Base-by-base conservation (phyloP, 108 stramenopile species). In the Phaeodactylum tricornutum region DNA sequence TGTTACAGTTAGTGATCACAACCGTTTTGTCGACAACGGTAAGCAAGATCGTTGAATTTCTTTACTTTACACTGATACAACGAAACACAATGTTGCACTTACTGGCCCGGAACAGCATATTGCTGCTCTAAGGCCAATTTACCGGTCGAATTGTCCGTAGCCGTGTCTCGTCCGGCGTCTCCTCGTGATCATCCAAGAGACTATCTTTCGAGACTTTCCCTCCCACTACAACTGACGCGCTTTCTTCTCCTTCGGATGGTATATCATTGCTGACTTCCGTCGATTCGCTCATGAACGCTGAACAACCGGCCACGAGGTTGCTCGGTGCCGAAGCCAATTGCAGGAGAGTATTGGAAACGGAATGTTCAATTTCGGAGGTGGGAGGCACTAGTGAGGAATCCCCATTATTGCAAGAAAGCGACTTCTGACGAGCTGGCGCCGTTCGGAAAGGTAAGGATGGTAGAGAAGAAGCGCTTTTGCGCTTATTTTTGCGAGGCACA, bases 161-260 rank as follows among this genome's bases (percentile, higher is more conserved):
- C 17, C 33, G 40, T n/a, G 53, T 41, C 35, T 69, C 67, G 34
- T 57, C 24, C 1, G 67, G 61, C 2, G 56, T 62, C 39, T 69
- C 67, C 53, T 69, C 67, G 26, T 55, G 47, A 39, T 69, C 67
- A 50, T 69, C 67, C 34, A 69, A 27, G 12, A 69, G 41, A 3
- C 61, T 62, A 27, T 33, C 31, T 19, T 14, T 41, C 19, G 19
- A 20, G 19, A 15, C 19, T n/a, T 41, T 41, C 5, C 19, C 21
- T 26, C 25, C 40, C 20, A 42, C 24, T n/a, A n/a, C n/a, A n/a
- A n/a, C n/a, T n/a, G n/a, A n/a, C n/a, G n/a, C n/a, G n/a, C n/a
- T n/a, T n/a, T n/a, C n/a, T n/a, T n/a, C n/a, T n/a, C n/a, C n/a
- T n/a, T n/a, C n/a, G n/a, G n/a, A n/a, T n/a, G n/a, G n/a, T n/a